Percentiles rank a stretch among this genome's conserved stretches.
These are phyloP conservation scores for Bipolaris zeicola DNA, from an alignment of 2,329 filamentous ascomycete genomes.

Conservation along the genomic window DNA sequence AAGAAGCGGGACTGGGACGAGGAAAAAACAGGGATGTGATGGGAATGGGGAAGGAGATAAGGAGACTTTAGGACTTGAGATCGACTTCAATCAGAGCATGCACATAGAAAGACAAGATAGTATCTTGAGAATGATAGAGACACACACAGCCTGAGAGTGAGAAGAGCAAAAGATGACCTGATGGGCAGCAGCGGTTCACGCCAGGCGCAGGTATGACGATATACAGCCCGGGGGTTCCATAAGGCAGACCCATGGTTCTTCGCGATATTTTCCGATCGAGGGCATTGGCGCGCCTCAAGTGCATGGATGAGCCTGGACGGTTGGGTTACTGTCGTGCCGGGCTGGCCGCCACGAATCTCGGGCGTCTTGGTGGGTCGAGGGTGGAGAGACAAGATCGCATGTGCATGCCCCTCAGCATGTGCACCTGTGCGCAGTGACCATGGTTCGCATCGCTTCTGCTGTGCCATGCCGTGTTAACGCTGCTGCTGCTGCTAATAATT, in stretches of 20 bases:
- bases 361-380: constrained; percentile 19
- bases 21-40: constrained; percentile 11
- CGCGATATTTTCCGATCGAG: constrained; percentile 19
- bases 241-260: constrained; percentile 11
- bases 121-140: neutral
- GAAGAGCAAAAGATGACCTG: neutral
- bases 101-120: neutral
- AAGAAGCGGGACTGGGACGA: constrained; percentile 17
- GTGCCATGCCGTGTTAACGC: no score
- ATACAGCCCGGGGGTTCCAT: constrained; percentile 5
- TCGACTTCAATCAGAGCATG: constrained; percentile 1
- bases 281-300: constrained; percentile 10
- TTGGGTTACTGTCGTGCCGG: constrained; percentile 3
- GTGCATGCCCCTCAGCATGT: constrained; percentile 4
- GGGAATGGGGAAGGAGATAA: constrained; percentile 4
- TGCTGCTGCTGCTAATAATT: neutral
- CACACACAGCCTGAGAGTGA: neutral
- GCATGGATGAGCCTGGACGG: constrained; percentile 18
- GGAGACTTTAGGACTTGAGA: constrained; percentile 2
- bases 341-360: constrained; percentile 5
- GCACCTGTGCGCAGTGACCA: neutral
- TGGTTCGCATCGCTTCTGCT: neutral
- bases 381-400: constrained; percentile 11
- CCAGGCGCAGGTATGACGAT: constrained; percentile 10
- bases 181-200: constrained; percentile 12